Percentiles rank a stretch among this genome's conserved stretches.
Evolutionary conservation across 2,329 filamentous ascomycete genomes (phyloP).

Genomic region (Xylariales sp.): DNA sequence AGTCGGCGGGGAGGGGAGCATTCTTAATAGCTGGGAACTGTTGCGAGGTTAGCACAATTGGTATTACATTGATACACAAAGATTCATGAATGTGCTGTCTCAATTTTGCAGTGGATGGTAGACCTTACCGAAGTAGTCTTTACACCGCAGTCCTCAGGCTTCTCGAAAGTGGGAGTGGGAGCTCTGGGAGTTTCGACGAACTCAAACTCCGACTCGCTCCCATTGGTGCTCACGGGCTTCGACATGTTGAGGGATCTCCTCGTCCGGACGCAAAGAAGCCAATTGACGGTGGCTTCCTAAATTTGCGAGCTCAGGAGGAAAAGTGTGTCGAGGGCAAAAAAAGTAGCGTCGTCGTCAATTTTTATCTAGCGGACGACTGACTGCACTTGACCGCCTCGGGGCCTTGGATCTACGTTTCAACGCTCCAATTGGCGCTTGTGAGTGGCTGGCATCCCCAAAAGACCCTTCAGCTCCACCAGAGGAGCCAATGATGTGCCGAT

Average conservation of each 20-base stretch:
- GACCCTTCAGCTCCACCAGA: conserved; percentile 12
- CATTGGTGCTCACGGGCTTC: conserved; percentile 41
- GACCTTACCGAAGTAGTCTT: conserved; percentile 47
- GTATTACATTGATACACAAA: neutral
- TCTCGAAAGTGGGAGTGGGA: conserved; percentile 43
- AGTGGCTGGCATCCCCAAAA: conserved; percentile 13
- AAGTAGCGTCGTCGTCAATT: conserved; percentile 39
- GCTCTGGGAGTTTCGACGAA: conserved; percentile 57
- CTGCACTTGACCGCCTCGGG: conserved; percentile 37
- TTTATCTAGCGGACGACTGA: too few relatives aligned
- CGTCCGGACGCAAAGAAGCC: conserved; percentile 16
- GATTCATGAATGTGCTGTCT: neutral
- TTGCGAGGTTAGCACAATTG: neutral
- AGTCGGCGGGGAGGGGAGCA: conserved; percentile 87
- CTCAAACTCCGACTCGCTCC: conserved; percentile 55
- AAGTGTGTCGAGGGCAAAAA: conserved; percentile 26
- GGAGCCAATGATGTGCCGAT: neutral
- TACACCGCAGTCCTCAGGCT: conserved; percentile 50
- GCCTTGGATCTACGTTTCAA: neutral
- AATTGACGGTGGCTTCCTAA: conserved; percentile 14
- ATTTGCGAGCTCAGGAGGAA: conserved; percentile 13
- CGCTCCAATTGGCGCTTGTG: conserved; percentile 8
- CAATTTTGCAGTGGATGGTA: neutral
- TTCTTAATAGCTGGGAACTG: conserved; percentile 90
- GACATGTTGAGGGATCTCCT: conserved; percentile 36